phyloP scores from a whole-genome alignment of 768 basidiomycete genomes.

The Trametes cinnabarina region DNA sequence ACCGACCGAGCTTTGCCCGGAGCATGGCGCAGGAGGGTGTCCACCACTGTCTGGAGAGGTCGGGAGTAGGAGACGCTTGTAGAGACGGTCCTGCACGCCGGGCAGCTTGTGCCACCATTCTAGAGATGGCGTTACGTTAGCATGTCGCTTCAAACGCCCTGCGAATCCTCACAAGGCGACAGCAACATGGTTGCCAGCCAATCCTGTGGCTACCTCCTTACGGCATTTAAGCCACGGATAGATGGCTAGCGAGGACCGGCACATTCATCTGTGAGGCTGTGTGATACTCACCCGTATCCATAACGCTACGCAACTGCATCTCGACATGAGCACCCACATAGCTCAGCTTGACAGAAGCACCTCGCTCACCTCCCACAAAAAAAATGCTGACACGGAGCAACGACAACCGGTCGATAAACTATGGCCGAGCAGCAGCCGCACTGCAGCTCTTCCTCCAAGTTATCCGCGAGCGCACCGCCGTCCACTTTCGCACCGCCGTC shows the following conservation, averaged over 20 bases:
- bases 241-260: conserved; percentile 2
- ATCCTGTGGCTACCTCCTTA: too few relatives aligned
- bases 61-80: conserved; percentile 71
- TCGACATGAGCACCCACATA: not conserved
- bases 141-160: not conserved
- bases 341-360: not conserved
- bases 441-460: conserved; percentile 71
- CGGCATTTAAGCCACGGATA: too few relatives aligned
- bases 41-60: conserved; percentile 67
- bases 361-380: conserved; percentile 78
- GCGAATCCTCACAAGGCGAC: not conserved
- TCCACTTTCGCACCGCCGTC: conserved; percentile 18
- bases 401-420: conserved; percentile 78
- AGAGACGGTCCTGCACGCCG: conserved; percentile 72
- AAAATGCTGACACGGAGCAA: conserved; percentile 85
- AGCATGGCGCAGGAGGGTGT: conserved; percentile 65
- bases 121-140: conserved; percentile 32
- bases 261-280: not conserved
- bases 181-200: conserved; percentile 3
- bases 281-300: conserved; percentile 74
- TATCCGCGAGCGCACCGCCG: conserved; percentile 48
- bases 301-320: conserved; percentile 66
- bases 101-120: conserved; percentile 86
- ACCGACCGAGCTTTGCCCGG: conserved; percentile 67
- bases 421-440: conserved; percentile 85